phyloP scores from a whole-genome alignment of 495 filamentous ascomycete species.

The Penicillium canescens region DNA sequence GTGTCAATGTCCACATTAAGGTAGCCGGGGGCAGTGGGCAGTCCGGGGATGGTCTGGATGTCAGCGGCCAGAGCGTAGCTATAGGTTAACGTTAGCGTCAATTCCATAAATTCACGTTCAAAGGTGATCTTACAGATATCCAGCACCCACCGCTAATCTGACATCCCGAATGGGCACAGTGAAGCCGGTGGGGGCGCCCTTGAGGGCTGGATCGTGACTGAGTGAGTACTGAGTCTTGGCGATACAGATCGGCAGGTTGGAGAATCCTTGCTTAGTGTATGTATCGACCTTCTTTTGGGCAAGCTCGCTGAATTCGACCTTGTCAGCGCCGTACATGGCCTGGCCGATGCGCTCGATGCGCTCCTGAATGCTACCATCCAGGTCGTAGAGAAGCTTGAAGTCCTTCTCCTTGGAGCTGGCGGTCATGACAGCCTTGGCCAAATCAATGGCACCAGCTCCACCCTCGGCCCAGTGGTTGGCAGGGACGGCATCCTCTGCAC shows the following conservation, averaged over 20 bases:
- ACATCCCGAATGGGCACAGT: slow-evolving; percentile 95
- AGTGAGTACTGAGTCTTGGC: slow-evolving; percentile 98
- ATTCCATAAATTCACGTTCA: not conserved
- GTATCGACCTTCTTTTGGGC: slow-evolving; percentile 95
- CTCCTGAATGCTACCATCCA: slow-evolving; percentile 79
- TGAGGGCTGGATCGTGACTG: slow-evolving; percentile 88
- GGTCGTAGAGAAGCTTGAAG: slow-evolving; percentile 83
- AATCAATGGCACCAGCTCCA: slow-evolving; percentile 84
- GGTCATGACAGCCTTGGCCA: slow-evolving; percentile 83
- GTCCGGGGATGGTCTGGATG: slow-evolving; percentile 95
- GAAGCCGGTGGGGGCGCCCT: slow-evolving; percentile 96
- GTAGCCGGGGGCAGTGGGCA: slow-evolving; percentile 95
- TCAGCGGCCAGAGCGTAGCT: slow-evolving; percentile 94
- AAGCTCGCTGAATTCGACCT: slow-evolving; percentile 89
- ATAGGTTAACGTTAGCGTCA: slow-evolving; percentile 17
- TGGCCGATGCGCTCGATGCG: slow-evolving; percentile 90
- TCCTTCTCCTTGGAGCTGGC: slow-evolving; percentile 83
- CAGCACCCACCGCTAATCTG: slow-evolving; percentile 87
- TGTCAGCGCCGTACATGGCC: slow-evolving; percentile 89
- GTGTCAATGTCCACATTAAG: slow-evolving; percentile 92
- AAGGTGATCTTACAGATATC: slow-evolving; percentile 69
- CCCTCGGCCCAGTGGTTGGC: slow-evolving; percentile 98
- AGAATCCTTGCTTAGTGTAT: slow-evolving; percentile 89
- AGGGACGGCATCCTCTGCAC: slow-evolving; percentile 88
- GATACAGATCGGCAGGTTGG: slow-evolving; percentile 90